phyloP scores from a whole-genome alignment of 2,329 filamentous ascomycete genomes.

The Fusarium siculi region DNA sequence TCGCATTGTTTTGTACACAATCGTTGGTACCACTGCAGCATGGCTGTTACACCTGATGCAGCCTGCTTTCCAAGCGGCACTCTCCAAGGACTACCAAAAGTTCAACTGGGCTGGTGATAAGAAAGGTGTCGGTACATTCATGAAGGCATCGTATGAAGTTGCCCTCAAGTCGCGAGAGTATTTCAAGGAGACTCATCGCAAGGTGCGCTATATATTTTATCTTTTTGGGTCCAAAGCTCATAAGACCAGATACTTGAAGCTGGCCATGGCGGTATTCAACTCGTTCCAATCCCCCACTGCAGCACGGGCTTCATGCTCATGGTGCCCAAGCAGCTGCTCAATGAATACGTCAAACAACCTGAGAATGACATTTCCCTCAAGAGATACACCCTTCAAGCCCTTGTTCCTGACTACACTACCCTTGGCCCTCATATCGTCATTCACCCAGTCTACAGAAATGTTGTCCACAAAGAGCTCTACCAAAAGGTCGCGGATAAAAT shows the following conservation, averaged over 20 bases:
- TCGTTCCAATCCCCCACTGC: slow-evolving; percentile 24
- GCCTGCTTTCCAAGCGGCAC: slow-evolving; percentile 14
- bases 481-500: slow-evolving; percentile 23
- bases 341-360: slow-evolving; percentile 23
- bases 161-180: slow-evolving; percentile 14
- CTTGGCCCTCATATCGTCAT: slow-evolving; percentile 24
- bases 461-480: slow-evolving; percentile 22
- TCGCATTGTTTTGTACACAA: slow-evolving; percentile 7
- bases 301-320: slow-evolving; percentile 27
- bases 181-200: slow-evolving; percentile 14
- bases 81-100: slow-evolving; percentile 6
- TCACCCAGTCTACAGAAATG: slow-evolving; percentile 24
- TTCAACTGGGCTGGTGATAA: slow-evolving; percentile 25
- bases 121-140: slow-evolving; percentile 13
- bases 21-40: slow-evolving; percentile 11
- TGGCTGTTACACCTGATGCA: slow-evolving; percentile 21
- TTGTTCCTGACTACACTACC: slow-evolving; percentile 19
- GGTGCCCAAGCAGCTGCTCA: slow-evolving; percentile 19
- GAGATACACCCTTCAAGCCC: slow-evolving; percentile 24
- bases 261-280: slow-evolving; percentile 15
- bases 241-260: slow-evolving; percentile 3
- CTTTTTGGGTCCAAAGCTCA: not conserved
- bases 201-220: not conserved
- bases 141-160: slow-evolving; percentile 20
- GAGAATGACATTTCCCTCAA: slow-evolving; percentile 28